Conservation (phyloP, 1,284 basidiomycete genomes). For the Tilletiopsis washingtonensis region DNA sequence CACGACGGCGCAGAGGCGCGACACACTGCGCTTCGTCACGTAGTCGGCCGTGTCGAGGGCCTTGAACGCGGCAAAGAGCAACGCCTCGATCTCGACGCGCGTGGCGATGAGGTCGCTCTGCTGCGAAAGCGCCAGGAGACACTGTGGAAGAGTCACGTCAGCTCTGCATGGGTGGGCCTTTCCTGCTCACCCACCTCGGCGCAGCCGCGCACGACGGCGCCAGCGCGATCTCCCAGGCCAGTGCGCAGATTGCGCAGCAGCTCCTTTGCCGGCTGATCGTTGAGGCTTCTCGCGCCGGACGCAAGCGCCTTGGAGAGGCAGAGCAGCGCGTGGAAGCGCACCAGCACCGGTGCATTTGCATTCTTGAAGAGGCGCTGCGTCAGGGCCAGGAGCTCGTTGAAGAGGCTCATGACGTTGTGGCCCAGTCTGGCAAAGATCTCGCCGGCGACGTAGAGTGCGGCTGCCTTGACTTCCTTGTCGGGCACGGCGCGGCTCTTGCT, state of each 20-base stretch:
- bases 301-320: slow-evolving; percentile 68
- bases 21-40: slow-evolving; percentile 68
- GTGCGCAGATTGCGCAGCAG: slow-evolving; percentile 72
- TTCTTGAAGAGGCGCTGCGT: slow-evolving; percentile 22
- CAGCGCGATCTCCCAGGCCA: slow-evolving; percentile 71
- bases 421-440: slow-evolving; percentile 79
- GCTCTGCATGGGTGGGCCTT: not conserved
- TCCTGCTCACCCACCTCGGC: slow-evolving; percentile 57
- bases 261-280: slow-evolving; percentile 72
- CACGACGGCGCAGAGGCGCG: slow-evolving; percentile 71
- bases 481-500: slow-evolving; percentile 56
- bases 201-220: slow-evolving; percentile 76
- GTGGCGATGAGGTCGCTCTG: slow-evolving; percentile 47
- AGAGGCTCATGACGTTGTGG: slow-evolving; percentile 82
- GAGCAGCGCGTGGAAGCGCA: slow-evolving; percentile 72
- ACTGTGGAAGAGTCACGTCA: slow-evolving; percentile 15
- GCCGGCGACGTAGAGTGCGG: slow-evolving; percentile 67
- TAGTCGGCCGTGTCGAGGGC: slow-evolving; percentile 71
- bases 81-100: slow-evolving; percentile 64
- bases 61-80: slow-evolving; percentile 64
- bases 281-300: slow-evolving; percentile 72
- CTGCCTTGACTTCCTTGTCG: slow-evolving; percentile 68
- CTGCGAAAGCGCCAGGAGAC: slow-evolving; percentile 43
- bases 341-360: slow-evolving; percentile 53
- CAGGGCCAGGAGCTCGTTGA: slow-evolving; percentile 62